Evolutionary conservation across 495 filamentous ascomycete genomes (phyloP).

Genomic region (Neurospora tetrasperma): DNA sequence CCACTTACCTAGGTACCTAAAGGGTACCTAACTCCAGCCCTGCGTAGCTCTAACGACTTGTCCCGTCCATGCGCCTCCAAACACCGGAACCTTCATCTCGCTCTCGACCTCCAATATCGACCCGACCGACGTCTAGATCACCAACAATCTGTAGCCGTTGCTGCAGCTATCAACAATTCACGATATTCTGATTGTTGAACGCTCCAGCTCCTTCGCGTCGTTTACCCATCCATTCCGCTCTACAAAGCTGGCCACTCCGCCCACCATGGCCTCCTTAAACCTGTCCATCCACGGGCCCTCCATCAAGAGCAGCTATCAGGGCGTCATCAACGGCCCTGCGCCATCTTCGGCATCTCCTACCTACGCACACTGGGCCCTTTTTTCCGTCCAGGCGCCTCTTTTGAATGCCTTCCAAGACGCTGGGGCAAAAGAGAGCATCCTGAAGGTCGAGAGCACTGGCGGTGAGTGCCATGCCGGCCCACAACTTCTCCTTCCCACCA

Average conservation of each 20-base stretch:
- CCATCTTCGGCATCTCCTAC: conserved; percentile 49
- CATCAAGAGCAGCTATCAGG: conserved; percentile 85
- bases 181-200: not conserved
- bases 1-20: not conserved
- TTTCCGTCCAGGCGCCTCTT: conserved; percentile 81
- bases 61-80: not conserved
- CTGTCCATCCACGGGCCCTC: conserved; percentile 82
- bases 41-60: not conserved
- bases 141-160: conserved; percentile 1
- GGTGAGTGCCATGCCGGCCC: conserved; percentile 41
- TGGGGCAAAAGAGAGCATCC: conserved; percentile 77
- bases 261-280: conserved; percentile 81
- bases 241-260: not conserved
- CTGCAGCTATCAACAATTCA: not conserved
- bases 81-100: not conserved
- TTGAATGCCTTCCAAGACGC: conserved; percentile 83
- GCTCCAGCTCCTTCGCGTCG: not conserved
- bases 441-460: conserved; percentile 88
- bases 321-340: conserved; percentile 63
- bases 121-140: not conserved
- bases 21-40: not conserved
- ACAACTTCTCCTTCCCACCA: not conserved
- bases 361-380: conserved; percentile 73
- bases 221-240: not conserved
- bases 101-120: not conserved